phyloP scores from a whole-genome alignment of 306 rosid species.

The Dryas alaskensis region DNA sequence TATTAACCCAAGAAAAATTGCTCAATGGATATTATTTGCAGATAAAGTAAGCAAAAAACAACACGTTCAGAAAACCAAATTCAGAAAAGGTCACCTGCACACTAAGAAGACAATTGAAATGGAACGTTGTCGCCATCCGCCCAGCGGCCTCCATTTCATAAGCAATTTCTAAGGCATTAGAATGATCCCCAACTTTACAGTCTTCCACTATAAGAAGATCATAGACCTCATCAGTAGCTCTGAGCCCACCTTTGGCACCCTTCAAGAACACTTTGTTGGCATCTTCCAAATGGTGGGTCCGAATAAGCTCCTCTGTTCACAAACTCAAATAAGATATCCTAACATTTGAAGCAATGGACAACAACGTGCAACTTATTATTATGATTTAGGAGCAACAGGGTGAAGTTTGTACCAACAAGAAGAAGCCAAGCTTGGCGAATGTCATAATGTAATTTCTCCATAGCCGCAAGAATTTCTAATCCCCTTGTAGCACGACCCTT shows the following conservation, averaged over 20 bases:
- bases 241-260: constrained; percentile 77
- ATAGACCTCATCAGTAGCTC: constrained; percentile 77
- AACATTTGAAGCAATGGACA: neutral
- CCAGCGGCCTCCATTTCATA: constrained; percentile 98
- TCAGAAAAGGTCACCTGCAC: constrained; percentile 67
- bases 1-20: too few relatives aligned
- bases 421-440: constrained; percentile 86
- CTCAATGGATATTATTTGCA: neutral
- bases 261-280: constrained; percentile 83
- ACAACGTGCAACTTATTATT: neutral
- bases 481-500: constrained; percentile 67
- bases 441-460: constrained; percentile 78
- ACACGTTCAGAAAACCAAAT: neutral
- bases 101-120: constrained; percentile 85
- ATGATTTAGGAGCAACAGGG: neutral
- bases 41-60: neutral
- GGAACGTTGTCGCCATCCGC: constrained; percentile 93
- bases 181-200: constrained; percentile 80
- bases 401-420: constrained; percentile 49
- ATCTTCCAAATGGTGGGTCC: constrained; percentile 62
- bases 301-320: constrained; percentile 71
- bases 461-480: constrained; percentile 74
- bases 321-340: constrained; percentile 17
- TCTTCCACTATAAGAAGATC: constrained; percentile 75
- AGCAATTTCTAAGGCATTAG: constrained; percentile 79